A percentile compares a stretch with the other conserved stretches of the same genome.
Conservation (phyloP, 768 basidiomycete species). For the Kwoniella shandongensis region DNA sequence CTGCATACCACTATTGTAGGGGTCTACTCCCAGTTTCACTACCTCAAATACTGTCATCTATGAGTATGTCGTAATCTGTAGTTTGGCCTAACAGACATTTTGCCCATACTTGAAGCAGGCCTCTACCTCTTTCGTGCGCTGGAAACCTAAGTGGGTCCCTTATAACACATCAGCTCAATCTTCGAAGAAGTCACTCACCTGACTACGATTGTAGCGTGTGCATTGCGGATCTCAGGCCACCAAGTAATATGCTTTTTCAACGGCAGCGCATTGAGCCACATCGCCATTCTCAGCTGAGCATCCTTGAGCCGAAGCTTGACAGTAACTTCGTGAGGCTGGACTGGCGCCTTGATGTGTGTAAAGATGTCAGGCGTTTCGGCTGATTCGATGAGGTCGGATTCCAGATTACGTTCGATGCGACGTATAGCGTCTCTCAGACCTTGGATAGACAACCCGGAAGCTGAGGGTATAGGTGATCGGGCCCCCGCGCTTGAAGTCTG, state of each 20-base stretch:
- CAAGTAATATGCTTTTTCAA: slow-evolving; percentile 37
- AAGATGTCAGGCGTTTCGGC: slow-evolving; percentile 12
- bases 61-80: background rate
- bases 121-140: slow-evolving; percentile 36
- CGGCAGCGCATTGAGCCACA: slow-evolving; percentile 34
- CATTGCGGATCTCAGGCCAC: slow-evolving; percentile 42
- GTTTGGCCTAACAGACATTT: slow-evolving; percentile 6
- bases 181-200: slow-evolving; percentile 30
- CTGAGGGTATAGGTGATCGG: slow-evolving; percentile 8
- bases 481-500: slow-evolving; percentile 3
- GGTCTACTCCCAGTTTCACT: no score
- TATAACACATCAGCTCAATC: background rate
- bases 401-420: slow-evolving; percentile 31
- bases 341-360: background rate
- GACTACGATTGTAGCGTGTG: slow-evolving; percentile 43
- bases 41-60: background rate
- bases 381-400: slow-evolving; percentile 30
- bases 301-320: slow-evolving; percentile 28
- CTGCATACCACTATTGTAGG: no score
- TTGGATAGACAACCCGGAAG: slow-evolving; percentile 32
- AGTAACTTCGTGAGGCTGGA: slow-evolving; percentile 1
- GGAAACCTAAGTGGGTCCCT: slow-evolving; percentile 41
- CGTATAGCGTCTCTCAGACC: slow-evolving; percentile 28
- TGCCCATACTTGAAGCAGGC: slow-evolving; percentile 39
- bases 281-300: slow-evolving; percentile 34